Percentiles rank a stretch among this genome's conserved stretches.
Evolutionary conservation across 2,329 filamentous ascomycete species (phyloP).

Genomic region (Pseudogymnoascus sp.): DNA sequence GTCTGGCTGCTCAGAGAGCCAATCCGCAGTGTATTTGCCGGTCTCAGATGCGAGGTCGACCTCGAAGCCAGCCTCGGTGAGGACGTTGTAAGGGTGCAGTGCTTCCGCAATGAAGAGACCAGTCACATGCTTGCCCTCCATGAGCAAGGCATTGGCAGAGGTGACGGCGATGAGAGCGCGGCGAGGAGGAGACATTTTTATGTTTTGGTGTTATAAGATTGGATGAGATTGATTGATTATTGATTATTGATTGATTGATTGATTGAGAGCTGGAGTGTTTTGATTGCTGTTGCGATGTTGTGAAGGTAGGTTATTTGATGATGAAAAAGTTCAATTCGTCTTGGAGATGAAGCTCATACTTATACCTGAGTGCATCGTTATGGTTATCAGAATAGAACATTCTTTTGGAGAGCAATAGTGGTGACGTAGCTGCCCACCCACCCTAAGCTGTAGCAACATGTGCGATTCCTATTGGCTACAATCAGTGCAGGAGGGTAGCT

Average conservation of each 20-base stretch:
- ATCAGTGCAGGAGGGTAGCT: not conserved
- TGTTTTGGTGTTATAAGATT: slow-evolving; percentile 23
- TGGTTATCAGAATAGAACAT: not conserved
- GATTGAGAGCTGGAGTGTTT: not conserved
- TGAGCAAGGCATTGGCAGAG: slow-evolving; percentile 35
- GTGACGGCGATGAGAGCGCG: slow-evolving; percentile 37
- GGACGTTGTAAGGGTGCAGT: slow-evolving; percentile 40
- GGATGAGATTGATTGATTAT: not conserved
- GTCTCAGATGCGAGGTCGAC: slow-evolving; percentile 41
- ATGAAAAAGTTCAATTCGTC: not conserved
- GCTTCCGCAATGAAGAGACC: slow-evolving; percentile 42
- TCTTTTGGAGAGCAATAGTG: not conserved
- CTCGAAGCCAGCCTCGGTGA: slow-evolving; percentile 38
- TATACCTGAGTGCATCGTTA: not conserved
- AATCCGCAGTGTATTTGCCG: slow-evolving; percentile 37
- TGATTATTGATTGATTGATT: not conserved
- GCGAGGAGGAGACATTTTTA: slow-evolving; percentile 30
- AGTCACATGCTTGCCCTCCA: slow-evolving; percentile 33
- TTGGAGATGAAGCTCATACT: not conserved
- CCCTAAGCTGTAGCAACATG: not conserved
- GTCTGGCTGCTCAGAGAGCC: slow-evolving; percentile 36
- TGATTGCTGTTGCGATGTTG: not conserved
- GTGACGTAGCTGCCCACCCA: not conserved
- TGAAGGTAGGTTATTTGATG: not conserved
- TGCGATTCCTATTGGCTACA: not conserved